These are phyloP conservation scores for Diplodia seriata DNA, from an alignment of 2,329 filamentous ascomycete genomes.

Conservation along the genomic window DNA sequence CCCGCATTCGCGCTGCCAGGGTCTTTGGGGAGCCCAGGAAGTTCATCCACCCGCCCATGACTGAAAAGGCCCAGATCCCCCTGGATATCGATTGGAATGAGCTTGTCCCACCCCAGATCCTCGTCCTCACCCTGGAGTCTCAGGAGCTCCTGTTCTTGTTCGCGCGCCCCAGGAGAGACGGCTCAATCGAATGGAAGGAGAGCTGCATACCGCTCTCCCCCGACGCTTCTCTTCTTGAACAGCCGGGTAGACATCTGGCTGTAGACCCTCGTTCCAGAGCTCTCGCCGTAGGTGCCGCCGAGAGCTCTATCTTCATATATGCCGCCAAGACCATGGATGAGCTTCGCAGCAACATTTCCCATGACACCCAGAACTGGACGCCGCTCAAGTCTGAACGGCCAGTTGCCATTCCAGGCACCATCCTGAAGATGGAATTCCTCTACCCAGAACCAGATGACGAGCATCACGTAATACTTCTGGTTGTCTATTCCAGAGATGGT, in stretches of 20 bases:
- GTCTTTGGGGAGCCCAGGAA: conserved; percentile 66
- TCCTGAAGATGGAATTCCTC: conserved; percentile 87
- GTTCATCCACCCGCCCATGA: conserved; percentile 30
- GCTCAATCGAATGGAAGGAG: conserved; percentile 67
- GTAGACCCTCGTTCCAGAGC: conserved; percentile 75
- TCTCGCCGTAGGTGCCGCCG: conserved; percentile 73
- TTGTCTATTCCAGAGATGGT: conserved; percentile 60
- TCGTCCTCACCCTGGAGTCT: conserved; percentile 77
- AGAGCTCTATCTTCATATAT: conserved; percentile 74
- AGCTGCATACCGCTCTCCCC: conserved; percentile 66
- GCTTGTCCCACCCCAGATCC: conserved; percentile 74
- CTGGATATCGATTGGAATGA: conserved; percentile 40
- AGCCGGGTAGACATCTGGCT: conserved; percentile 71
- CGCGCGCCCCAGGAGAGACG: conserved; percentile 54
- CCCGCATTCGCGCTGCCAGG: conserved; percentile 78
- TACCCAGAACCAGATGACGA: conserved; percentile 71
- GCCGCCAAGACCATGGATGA: conserved; percentile 66
- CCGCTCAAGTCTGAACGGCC: conserved; percentile 65
- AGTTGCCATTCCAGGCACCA: conserved; percentile 68
- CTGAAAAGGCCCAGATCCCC: conserved; percentile 36
- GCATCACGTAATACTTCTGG: conserved; percentile 76
- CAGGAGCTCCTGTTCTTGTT: conserved; percentile 80
- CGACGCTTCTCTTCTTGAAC: conserved; percentile 59
- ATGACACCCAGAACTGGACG: conserved; percentile 53
- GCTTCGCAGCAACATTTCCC: conserved; percentile 60